Conservation (phyloP, 805 yeast genomes). For the Yamadazyma nakazawae region DNA sequence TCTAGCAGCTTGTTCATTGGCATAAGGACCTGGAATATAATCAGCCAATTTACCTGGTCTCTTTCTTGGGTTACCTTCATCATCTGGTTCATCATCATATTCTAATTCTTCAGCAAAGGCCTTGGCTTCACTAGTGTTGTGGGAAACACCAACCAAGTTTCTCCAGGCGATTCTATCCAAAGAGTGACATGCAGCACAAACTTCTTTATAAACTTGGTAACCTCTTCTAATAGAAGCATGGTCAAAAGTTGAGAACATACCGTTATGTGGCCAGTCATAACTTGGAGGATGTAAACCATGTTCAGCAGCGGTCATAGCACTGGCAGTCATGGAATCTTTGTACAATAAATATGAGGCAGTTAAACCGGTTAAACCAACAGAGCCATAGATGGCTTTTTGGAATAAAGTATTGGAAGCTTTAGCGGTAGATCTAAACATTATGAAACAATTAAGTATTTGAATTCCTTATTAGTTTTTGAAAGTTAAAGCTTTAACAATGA, state of each 20-base stretch:
- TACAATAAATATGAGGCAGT: conserved; percentile 79
- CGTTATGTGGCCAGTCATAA: conserved; percentile 90
- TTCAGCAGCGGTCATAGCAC: conserved; percentile 98
- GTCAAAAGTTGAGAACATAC: conserved; percentile 87
- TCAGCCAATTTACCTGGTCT: conserved; percentile 98
- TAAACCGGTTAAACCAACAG: conserved; percentile 72
- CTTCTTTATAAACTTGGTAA: conserved; percentile 97
- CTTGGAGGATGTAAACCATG: conserved; percentile 97
- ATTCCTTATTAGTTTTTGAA: background rate
- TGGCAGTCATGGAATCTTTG: conserved; percentile 81
- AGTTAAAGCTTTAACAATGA: background rate
- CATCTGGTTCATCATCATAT: conserved; percentile 95
- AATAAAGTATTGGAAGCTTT: conserved; percentile 19
- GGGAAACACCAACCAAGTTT: conserved; percentile 94
- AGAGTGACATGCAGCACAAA: conserved; percentile 98
- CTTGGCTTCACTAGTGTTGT: conserved; percentile 84
- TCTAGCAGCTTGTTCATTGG: conserved; percentile 98
- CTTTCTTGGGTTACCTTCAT: conserved; percentile 95
- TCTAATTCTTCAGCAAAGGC: conserved; percentile 94
- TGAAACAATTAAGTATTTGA: background rate
- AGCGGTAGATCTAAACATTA: conserved; percentile 10
- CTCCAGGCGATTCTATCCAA: conserved; percentile 98
- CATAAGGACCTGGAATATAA: conserved; percentile 90
- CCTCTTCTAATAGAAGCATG: conserved; percentile 98
- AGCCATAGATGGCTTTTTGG: conserved; percentile 56